These are phyloP conservation scores for Trametes cingulata DNA, from an alignment of 768 basidiomycete genomes.

Conservation along the genomic window DNA sequence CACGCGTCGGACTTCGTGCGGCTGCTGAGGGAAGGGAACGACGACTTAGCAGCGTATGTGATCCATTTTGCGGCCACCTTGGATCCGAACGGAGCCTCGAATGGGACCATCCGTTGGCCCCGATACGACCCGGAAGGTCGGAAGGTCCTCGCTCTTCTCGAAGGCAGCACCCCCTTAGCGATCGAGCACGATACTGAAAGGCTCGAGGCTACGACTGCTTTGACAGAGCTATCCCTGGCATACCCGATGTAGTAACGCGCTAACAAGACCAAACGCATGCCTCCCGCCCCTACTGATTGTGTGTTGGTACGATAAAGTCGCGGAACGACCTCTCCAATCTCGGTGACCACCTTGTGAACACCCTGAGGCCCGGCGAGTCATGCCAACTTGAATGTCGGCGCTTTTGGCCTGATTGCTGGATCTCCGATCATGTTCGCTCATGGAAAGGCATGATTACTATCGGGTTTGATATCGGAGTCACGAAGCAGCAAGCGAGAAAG, in stretches of 20 bases:
- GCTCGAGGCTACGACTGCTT: constrained; percentile 33
- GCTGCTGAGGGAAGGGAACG: constrained; percentile 10
- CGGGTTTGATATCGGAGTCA: too few species aligned
- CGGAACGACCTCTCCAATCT: too few species aligned
- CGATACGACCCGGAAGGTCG: constrained; percentile 39
- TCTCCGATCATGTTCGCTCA: too few species aligned
- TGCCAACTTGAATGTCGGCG: too few species aligned
- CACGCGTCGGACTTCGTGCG: constrained; percentile 24
- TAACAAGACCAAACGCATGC: too few species aligned
- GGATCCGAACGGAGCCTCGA: constrained; percentile 40
- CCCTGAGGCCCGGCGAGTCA: too few species aligned
- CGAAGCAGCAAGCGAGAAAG: too few species aligned
- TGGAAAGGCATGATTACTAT: too few species aligned
- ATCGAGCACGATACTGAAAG: constrained; percentile 47
- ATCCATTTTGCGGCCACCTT: constrained; percentile 42
- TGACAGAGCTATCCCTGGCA: background rate
- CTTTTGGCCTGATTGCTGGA: too few species aligned
- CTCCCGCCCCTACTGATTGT: too few species aligned
- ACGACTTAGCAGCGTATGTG: constrained; percentile 47
- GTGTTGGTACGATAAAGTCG: too few species aligned
- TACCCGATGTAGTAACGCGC: background rate
- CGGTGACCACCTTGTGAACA: too few species aligned
- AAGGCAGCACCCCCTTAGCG: constrained; percentile 33
- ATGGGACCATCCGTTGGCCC: constrained; percentile 45
- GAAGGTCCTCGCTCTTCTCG: constrained; percentile 43